Evolutionary conservation across 345 rosid genomes (phyloP), one percentile per base, ranked within the genome.

Genomic region (Carallia pectinifolia): DNA sequence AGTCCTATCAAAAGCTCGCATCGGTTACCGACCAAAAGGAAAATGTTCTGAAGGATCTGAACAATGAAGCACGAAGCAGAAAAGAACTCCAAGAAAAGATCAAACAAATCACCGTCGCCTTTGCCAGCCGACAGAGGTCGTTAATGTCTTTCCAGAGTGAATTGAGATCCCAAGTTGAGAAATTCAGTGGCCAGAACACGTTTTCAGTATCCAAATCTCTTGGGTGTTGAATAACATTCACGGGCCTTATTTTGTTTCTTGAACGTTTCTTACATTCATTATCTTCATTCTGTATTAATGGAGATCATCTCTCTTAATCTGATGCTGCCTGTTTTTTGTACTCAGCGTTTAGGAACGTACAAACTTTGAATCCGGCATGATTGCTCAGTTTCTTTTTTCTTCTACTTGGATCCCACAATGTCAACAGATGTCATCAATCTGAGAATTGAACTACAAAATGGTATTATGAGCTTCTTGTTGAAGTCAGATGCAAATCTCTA

Each of bases 1-100:
- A 83, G 69, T 81, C 90, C 36, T 81, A 85, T 67, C 77, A 71
- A 74, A 88, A 80, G 56, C 77, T 86, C 53, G 74, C 82, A 47
- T 44, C 68, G 70, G 79, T 78, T 60, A 78, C 77, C 8, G 70
- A 74, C 68, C 85, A 84, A 70, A 88, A 86, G 84, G 96, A 90
- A 65, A 87, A 81, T 69, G 77, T 78, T 55, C 77, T 85, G 82
- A 86, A 80, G 71, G 90, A 88, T 67, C 76, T 90, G 68, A 84
- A 80, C 69, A 62, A 54, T 50, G 92, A 90, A 87, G 79, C 82
- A n/a, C 81, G 69, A 72, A 79, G 87, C 73, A 88, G 90, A 77
- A 87, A 81, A 71, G 76, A 72, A 68, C 82, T 94, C 2, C 89
- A 87, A 74, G 92, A 86, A 77, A 90, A 91, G 82, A 80, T 91